A percentile compares a stretch with the other conserved stretches of the same genome.
These are phyloP conservation scores for Vanilla planifolia DNA, from an alignment of 106 monocot species.

Conservation along the genomic window DNA sequence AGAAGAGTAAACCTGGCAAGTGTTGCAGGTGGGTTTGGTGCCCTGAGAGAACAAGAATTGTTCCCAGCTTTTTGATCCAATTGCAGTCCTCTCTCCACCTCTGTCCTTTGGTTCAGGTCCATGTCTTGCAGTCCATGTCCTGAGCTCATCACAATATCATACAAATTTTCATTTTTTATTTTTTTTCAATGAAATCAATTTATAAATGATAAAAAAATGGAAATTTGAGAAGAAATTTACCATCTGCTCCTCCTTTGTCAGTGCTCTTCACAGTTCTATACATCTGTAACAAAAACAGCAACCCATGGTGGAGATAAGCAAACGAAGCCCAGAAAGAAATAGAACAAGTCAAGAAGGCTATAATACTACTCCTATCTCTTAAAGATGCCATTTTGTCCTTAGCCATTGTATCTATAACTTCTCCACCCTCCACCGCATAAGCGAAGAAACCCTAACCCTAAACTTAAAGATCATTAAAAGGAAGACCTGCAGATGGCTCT, in stretches of 20 bases:
- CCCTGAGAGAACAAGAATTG: slow-evolving; percentile 19
- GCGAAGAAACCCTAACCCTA: slow-evolving; percentile 23
- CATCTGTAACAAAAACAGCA: slow-evolving; percentile 41
- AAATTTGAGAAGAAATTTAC: background rate
- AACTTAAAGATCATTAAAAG: background rate
- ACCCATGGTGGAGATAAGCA: background rate
- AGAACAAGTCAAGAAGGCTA: slow-evolving; percentile 4
- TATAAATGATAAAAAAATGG: background rate
- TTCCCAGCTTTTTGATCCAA: slow-evolving; percentile 14
- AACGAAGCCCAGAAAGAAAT: background rate
- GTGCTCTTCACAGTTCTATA: slow-evolving; percentile 83
- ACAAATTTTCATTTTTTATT: background rate
- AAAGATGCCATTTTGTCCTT: slow-evolving; percentile 44
- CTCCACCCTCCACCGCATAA: background rate
- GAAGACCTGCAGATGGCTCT: slow-evolving; percentile 81
- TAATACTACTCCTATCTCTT: background rate
- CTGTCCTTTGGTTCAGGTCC: slow-evolving; percentile 27
- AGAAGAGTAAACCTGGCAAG: background rate
- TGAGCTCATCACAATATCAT: background rate
- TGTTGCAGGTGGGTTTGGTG: slow-evolving; percentile 18
- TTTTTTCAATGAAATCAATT: background rate
- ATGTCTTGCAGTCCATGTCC: slow-evolving; percentile 32
- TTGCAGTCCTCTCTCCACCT: slow-evolving; percentile 13
- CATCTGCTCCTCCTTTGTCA: slow-evolving; percentile 34
- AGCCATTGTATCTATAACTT: slow-evolving; percentile 21